phyloP scores from a whole-genome alignment of 768 basidiomycete species.

The Cystofilobasidium capitatum region DNA sequence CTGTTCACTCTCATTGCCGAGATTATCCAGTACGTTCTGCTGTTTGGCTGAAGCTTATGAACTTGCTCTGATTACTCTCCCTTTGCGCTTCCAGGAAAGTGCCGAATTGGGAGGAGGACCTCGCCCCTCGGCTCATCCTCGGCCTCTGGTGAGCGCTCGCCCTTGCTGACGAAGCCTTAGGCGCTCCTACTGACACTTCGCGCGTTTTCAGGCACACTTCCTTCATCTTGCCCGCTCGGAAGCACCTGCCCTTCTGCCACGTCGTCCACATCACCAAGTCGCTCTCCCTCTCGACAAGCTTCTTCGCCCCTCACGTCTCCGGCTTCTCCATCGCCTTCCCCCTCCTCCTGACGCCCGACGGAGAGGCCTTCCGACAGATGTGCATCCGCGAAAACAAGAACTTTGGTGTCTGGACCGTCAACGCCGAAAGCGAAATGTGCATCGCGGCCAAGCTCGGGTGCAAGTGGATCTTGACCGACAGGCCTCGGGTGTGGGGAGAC shows the following conservation, averaged over 20 bases:
- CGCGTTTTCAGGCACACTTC: constrained; percentile 59
- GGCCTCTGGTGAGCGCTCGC: constrained; percentile 17
- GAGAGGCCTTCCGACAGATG: constrained; percentile 59
- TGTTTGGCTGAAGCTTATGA: not conserved
- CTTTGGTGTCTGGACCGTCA: constrained; percentile 95
- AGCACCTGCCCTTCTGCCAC: constrained; percentile 67
- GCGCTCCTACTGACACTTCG: not conserved
- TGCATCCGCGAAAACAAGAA: constrained; percentile 57
- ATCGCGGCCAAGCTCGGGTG: constrained; percentile 40
- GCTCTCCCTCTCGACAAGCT: constrained; percentile 61
- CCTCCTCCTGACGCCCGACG: constrained; percentile 60
- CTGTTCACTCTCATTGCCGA: constrained; percentile 70
- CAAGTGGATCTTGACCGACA: constrained; percentile 37
- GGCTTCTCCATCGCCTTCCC: constrained; percentile 78
- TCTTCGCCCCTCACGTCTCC: constrained; percentile 80
- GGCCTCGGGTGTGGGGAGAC: constrained; percentile 35
- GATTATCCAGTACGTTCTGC: constrained; percentile 42
- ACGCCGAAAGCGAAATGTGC: constrained; percentile 53
- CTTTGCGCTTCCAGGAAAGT: not conserved
- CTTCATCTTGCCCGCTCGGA: constrained; percentile 68
- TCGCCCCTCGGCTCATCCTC: constrained; percentile 22
- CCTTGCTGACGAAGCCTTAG: not conserved
- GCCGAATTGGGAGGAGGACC: constrained; percentile 21
- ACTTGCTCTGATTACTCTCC: not conserved
- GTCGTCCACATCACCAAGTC: constrained; percentile 76